Conservation (phyloP, 2,329 filamentous ascomycete species). For the Escovopsis weberi region DNA sequence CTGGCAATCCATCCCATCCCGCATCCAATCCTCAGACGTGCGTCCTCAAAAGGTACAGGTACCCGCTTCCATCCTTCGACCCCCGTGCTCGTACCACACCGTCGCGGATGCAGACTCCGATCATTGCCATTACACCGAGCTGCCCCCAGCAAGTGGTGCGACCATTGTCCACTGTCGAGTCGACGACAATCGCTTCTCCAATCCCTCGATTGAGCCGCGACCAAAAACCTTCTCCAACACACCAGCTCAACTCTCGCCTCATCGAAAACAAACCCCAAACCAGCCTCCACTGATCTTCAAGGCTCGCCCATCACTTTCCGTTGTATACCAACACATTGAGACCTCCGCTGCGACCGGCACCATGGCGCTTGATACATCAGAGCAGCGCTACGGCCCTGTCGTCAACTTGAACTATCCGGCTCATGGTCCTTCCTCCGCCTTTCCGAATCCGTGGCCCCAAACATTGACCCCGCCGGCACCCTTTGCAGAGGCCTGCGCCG, state of each 20-base stretch:
- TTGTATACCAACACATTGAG: neutral
- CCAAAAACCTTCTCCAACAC: neutral
- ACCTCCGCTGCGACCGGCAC: constrained; percentile 50
- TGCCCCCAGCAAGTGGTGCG: too few relatives aligned
- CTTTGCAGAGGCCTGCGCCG: constrained; percentile 37
- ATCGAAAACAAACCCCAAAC: neutral
- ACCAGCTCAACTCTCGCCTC: neutral
- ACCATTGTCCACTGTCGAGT: too few relatives aligned
- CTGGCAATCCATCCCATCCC: constrained; percentile 21
- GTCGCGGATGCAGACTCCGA: too few relatives aligned
- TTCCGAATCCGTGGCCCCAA: constrained; percentile 80
- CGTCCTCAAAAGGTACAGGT: neutral
- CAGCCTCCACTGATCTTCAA: neutral
- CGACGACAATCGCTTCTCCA: too few relatives aligned
- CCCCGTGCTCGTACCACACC: too few relatives aligned
- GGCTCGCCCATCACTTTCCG: neutral
- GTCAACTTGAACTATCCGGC: constrained; percentile 64
- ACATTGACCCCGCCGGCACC: constrained; percentile 30
- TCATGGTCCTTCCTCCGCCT: constrained; percentile 47
- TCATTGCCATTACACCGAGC: too few relatives aligned
- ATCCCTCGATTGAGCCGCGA: too few relatives aligned
- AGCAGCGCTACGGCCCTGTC: constrained; percentile 60
- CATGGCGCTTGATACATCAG: constrained; percentile 86
- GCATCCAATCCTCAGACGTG: constrained; percentile 37
- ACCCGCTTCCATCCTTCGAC: too few relatives aligned